phyloP scores from a whole-genome alignment of 192 early-diverging fungal genomes.

The Umbelopsis vinacea region DNA sequence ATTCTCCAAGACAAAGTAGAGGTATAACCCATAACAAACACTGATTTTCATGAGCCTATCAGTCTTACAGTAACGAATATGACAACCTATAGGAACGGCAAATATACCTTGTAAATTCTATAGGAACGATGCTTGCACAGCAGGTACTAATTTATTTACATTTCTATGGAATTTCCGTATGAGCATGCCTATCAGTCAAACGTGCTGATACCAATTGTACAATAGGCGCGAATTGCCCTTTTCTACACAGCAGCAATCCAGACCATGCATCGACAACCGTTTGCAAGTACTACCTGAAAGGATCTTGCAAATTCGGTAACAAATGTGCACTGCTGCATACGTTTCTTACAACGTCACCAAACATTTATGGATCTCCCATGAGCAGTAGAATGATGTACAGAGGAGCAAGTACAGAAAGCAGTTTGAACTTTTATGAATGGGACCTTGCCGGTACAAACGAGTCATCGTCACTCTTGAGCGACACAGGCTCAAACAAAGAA shows the following conservation, averaged over 20 bases:
- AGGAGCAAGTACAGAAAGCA: background rate
- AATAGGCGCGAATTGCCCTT: conserved; percentile 63
- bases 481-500: background rate
- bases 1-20: conserved; percentile 1
- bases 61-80: background rate
- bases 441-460: background rate
- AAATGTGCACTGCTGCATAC: conserved; percentile 69
- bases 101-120: conserved; percentile 85
- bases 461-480: background rate
- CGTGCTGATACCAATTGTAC: background rate
- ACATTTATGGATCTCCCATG: background rate
- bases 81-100: conserved; percentile 13
- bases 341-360: background rate
- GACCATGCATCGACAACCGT: conserved; percentile 58
- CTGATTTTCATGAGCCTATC: background rate
- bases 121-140: conserved; percentile 75
- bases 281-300: conserved; percentile 80
- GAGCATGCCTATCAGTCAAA: too few species aligned
- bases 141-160: conserved; percentile 33
- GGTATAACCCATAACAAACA: background rate
- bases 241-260: conserved; percentile 69
- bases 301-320: conserved; percentile 78
- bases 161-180: too few species aligned
- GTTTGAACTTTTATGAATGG: background rate
- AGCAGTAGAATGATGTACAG: background rate